A percentile compares a stretch with the other conserved stretches of the same genome.
These are phyloP conservation scores for Trichoderma cornu-damae DNA, from an alignment of 2,329 filamentous ascomycete genomes.

Conservation along the genomic window DNA sequence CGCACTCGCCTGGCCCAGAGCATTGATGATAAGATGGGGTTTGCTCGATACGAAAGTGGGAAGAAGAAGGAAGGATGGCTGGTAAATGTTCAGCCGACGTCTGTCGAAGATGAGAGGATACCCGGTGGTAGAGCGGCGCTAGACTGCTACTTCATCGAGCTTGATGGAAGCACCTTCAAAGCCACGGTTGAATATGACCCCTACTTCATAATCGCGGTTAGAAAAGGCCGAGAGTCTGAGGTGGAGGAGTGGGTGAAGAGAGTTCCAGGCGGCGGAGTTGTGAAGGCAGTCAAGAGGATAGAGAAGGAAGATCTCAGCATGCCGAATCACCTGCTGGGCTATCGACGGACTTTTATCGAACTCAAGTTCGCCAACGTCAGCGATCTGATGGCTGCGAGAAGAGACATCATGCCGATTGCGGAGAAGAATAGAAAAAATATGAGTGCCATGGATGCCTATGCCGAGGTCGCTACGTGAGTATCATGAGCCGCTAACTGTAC, in stretches of 20 bases:
- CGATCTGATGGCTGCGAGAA: constrained; percentile 79
- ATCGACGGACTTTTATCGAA: constrained; percentile 81
- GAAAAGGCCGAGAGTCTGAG: constrained; percentile 80
- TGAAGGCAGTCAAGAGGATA: constrained; percentile 71
- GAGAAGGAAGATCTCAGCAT: constrained; percentile 92
- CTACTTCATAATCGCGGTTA: constrained; percentile 89
- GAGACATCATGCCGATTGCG: constrained; percentile 80
- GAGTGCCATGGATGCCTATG: constrained; percentile 97
- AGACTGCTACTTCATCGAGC: constrained; percentile 95
- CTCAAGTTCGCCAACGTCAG: constrained; percentile 81
- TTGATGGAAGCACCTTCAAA: constrained; percentile 86
- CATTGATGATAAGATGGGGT: constrained; percentile 95
- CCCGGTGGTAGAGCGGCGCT: constrained; percentile 82
- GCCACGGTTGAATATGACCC: constrained; percentile 94
- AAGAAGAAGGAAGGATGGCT: constrained; percentile 83
- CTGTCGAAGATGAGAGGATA: constrained; percentile 76
- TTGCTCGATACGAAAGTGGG: constrained; percentile 83
- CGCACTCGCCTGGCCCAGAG: constrained; percentile 73
- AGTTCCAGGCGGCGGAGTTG: constrained; percentile 69
- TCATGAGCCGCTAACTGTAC: not conserved
- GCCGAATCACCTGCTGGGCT: constrained; percentile 93
- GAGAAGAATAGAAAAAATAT: constrained; percentile 96
- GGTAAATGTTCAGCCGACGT: constrained; percentile 88
- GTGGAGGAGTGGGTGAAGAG: constrained; percentile 92
- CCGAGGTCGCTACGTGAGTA: constrained; percentile 81